A percentile compares a stretch with the other conserved stretches of the same genome.
phyloP scores from a whole-genome alignment of 1,139 yeast genomes.

The Diutina scorzettiae region DNA sequence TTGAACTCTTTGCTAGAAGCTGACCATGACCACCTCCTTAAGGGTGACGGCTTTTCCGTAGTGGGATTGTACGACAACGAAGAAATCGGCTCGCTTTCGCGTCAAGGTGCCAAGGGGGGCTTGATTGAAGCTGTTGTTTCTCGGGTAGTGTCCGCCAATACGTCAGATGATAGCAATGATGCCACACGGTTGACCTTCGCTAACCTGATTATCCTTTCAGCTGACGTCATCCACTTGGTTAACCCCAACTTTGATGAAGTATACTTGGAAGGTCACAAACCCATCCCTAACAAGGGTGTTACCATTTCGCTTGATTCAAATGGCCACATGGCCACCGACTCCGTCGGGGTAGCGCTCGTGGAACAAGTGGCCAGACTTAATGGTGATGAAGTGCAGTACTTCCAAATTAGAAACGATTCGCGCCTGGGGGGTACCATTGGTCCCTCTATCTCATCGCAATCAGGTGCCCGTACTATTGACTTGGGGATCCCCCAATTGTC shows the following conservation, averaged over 20 bases:
- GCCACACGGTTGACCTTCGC: slow-evolving; percentile 19
- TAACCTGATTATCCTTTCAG: slow-evolving; percentile 47
- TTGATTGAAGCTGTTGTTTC: slow-evolving; percentile 6
- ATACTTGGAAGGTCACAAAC: slow-evolving; percentile 64
- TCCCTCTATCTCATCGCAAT: slow-evolving; percentile 47
- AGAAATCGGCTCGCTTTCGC: slow-evolving; percentile 49
- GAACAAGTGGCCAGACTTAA: slow-evolving; percentile 53
- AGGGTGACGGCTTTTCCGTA: slow-evolving; percentile 29
- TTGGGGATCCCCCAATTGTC: slow-evolving; percentile 68
- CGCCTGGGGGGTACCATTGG: slow-evolving; percentile 79
- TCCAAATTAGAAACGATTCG: slow-evolving; percentile 60
- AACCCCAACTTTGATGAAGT: slow-evolving; percentile 52
- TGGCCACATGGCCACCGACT: slow-evolving; percentile 73
- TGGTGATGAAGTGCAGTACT: slow-evolving; percentile 53
- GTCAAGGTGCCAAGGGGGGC: slow-evolving; percentile 45
- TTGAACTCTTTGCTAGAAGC: slow-evolving; percentile 37
- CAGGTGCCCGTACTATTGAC: slow-evolving; percentile 71
- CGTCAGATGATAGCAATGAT: slow-evolving; percentile 10
- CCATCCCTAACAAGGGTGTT: slow-evolving; percentile 67
- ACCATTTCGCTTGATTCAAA: slow-evolving; percentile 64
- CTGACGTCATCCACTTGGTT: slow-evolving; percentile 54
- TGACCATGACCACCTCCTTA: slow-evolving; percentile 13
- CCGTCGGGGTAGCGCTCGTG: slow-evolving; percentile 52
- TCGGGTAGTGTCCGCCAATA: slow-evolving; percentile 10
- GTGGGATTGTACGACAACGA: slow-evolving; percentile 50